Evolutionary conservation across 1,139 yeast species (phyloP).

Genomic region (Taphrina betulina): DNA sequence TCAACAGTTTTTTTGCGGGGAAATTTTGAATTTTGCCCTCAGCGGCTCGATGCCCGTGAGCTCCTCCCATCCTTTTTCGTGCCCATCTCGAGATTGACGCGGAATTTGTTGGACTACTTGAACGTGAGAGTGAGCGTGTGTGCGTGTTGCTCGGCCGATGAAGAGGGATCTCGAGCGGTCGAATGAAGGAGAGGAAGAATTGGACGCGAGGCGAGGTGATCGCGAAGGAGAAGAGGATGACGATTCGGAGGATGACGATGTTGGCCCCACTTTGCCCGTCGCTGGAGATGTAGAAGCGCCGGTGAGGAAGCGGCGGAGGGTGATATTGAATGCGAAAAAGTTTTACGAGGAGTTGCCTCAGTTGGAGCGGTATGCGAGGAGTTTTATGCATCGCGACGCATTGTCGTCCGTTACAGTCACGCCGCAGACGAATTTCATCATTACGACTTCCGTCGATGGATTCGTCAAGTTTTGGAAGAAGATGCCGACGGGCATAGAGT

Average conservation of each 20-base stretch:
- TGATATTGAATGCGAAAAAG: conserved; percentile 8
- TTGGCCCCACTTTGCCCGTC: conserved; percentile 36
- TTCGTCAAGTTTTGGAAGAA: conserved; percentile 49
- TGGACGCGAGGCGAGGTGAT: no score
- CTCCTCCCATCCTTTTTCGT: no score
- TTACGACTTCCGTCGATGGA: conserved; percentile 50
- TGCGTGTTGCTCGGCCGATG: no score
- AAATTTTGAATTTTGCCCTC: no score
- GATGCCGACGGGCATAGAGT: conserved; percentile 41
- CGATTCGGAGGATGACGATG: conserved; percentile 39
- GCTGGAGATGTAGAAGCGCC: conserved; percentile 3
- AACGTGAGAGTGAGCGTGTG: no score
- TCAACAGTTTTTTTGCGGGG: no score
- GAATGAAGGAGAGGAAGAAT: no score
- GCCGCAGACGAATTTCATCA: conserved; percentile 40
- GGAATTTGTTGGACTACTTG: no score
- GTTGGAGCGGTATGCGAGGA: conserved; percentile 41
- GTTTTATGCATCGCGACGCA: conserved; percentile 43
- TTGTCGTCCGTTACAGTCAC: conserved; percentile 38
- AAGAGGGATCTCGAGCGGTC: no score
- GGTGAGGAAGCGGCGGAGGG: conserved; percentile 13
- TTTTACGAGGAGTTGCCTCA: conserved; percentile 39
- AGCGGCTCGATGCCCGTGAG: no score
- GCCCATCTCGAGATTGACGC: no score
- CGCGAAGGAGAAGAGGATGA: conserved; percentile 8